These are phyloP conservation scores for Eremochloa ophiuroides DNA, from an alignment of 176 grass and related monocot species.

Conservation along the genomic window DNA sequence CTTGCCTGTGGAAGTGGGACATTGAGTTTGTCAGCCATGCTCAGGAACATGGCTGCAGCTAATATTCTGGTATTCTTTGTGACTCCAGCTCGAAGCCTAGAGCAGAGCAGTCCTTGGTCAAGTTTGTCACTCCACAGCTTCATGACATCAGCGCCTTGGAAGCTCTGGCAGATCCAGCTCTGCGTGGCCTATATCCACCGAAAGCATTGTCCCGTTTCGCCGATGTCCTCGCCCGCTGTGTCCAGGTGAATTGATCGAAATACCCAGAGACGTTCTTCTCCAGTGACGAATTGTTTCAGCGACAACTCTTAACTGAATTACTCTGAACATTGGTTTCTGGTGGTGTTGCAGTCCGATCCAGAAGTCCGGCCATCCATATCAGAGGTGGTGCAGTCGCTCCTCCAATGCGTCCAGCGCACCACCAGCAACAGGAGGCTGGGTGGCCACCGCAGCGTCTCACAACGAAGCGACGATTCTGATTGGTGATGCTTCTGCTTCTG, in stretches of 20 bases:
- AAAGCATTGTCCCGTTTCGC: conserved; percentile 82
- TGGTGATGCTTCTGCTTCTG: conserved; percentile 32
- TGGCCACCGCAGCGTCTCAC: conserved; percentile 35
- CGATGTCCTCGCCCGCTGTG: conserved; percentile 56
- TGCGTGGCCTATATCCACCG: conserved; percentile 73
- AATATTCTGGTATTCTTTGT: neutral
- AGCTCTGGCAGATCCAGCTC: conserved; percentile 68
- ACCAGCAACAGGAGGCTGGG: conserved; percentile 54
- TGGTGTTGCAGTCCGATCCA: conserved; percentile 53
- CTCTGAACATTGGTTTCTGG: neutral
- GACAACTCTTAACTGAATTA: neutral
- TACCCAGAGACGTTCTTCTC: neutral
- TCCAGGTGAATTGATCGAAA: conserved; percentile 57
- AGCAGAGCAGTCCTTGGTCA: conserved; percentile 61
- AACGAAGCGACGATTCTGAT: conserved; percentile 59
- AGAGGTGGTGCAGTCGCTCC: conserved; percentile 65
- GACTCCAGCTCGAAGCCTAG: conserved; percentile 55
- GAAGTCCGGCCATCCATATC: conserved; percentile 78
- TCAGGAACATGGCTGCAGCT: conserved; percentile 4
- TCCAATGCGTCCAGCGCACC: conserved; percentile 47
- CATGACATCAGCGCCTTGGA: conserved; percentile 58
- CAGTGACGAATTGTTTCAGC: neutral
- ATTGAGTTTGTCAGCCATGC: neutral
- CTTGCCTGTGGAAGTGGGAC: neutral
- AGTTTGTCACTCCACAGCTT: conserved; percentile 63